Base-by-base conservation (phyloP, 139 green algal species). In the Chlamydomonas schloesseri region DNA sequence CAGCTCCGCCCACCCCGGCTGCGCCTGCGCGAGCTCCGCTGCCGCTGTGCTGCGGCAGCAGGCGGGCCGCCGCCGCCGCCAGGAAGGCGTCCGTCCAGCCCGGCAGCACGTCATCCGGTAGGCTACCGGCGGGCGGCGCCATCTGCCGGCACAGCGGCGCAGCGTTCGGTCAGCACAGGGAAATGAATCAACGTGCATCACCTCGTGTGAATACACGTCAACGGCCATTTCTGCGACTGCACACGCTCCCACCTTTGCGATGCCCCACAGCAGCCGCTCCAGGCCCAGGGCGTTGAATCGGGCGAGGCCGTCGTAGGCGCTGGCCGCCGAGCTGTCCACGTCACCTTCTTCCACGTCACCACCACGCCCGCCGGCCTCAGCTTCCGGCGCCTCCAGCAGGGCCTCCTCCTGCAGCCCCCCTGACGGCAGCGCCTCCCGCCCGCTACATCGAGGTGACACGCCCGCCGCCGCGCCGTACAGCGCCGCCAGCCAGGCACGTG, bases 251-350 rank as follows among this genome's bases (percentile, higher is more conserved):
- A 83, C 55, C 33, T 69, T 68, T 0, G 79, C 65, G 13, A 85
- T 57, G 17, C 65, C 79, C 81, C 81, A 87, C 3, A 87, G 42
- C 34, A 87, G 26, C 42, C 81, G 67, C n/a, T 87, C 81, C 34
- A 87, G 81, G 17, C 50, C 50, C 28, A 87, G 42, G 2, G 53
- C 28, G 13, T 60, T 75, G 14, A 79, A 87, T 34, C 42, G 65
- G 23, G 46, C 42, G 1, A 85, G 69, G 67, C 26, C 53, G 4
- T 70, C 47, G 4, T 24, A 55, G 18, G 34, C 53, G 13, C 18
- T 11, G 23, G 3, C 60, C 26, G 60, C 60, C 24, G 21, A 17
- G 24, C n/a, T n/a, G n/a, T n/a, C n/a, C n/a, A n/a, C n/a, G n/a
- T n/a, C n/a, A n/a, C n/a, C n/a, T n/a, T n/a, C n/a, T n/a, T 5